These are phyloP conservation scores for Prunus campanulata DNA, from an alignment of 306 rosid genomes.

Conservation along the genomic window DNA sequence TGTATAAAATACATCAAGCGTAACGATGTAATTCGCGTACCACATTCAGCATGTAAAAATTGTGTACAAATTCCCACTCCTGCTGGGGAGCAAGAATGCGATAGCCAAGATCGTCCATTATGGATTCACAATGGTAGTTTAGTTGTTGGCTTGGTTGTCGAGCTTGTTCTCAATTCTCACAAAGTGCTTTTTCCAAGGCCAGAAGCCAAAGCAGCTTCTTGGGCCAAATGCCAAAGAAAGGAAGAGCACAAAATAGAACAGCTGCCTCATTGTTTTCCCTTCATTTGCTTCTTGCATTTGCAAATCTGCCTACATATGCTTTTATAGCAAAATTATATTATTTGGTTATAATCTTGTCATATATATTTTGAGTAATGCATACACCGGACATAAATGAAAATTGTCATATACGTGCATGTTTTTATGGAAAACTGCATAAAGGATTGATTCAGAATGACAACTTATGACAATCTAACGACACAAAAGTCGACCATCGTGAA, in stretches of 20 bases:
- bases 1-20: not conserved
- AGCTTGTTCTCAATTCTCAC: not conserved
- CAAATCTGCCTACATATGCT: not conserved
- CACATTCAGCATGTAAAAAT: not conserved
- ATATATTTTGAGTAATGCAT: too few species aligned
- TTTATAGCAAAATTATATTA: not conserved
- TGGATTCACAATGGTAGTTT: not conserved
- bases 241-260: not conserved
- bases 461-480: too few species aligned
- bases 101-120: not conserved
- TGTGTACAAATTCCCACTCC: conserved; percentile 2
- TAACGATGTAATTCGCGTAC: not conserved
- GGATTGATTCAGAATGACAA: too few species aligned
- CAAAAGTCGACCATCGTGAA: too few species aligned
- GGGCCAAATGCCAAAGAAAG: not conserved
- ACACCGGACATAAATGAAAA: too few species aligned
- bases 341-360: too few species aligned
- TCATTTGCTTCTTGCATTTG: not conserved
- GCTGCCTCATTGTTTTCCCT: not conserved
- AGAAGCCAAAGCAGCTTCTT: not conserved
- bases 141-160: not conserved
- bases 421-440: too few species aligned
- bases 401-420: too few species aligned
- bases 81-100: not conserved
- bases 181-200: not conserved